Base-by-base conservation (phyloP, 192 early-diverging fungal genomes). In the Gonapodya sp. region DNA sequence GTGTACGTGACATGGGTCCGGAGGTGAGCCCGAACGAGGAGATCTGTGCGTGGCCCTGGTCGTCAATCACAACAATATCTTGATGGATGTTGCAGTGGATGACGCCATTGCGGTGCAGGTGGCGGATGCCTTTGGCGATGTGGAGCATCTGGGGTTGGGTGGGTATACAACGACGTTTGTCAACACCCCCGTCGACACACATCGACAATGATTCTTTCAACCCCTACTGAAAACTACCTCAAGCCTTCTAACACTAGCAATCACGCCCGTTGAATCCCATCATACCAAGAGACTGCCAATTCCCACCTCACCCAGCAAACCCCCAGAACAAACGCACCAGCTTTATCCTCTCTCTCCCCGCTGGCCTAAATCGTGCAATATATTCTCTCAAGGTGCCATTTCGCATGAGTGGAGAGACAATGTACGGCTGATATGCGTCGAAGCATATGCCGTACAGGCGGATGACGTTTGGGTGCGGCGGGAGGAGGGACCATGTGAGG, bases 361-460 rank as follows among this genome's bases (percentile, higher is more conserved):
- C 46, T 24, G 46, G 46, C 24, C 46, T 64, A 64, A 64, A 64
- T 24, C 46, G 8, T 64, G 46, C 46, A 64, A 64, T 64, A 64
- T 64, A 64, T 24, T 64, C 46, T 64, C 46, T 64, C 46, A 64
- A 64, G 46, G 8, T 64, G 46, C 46, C 46, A 64, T 64, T 64
- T 24, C 46, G 46, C 46, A 64, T 64, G 46, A 64, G 46, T 64
- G 46, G 46, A 64, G 46, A 64, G 46, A 64, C 46, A 24, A 64
- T 64, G 46, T 64, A 64, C 8, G 46, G 46, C 46, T 64, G 46
- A 64, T 16, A 64, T 24, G 46, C 46, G 46, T 64, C 46, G 24
- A 64, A 64, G 46, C 46, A 64, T 64, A 64, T 64, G 46, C 46
- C 46, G 46, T 64, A 64, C 46, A 64, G 46, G 46, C 46, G 46